Evolutionary conservation across 2,329 filamentous ascomycete species (phyloP), one percentile per base, ranked within the genome.

Genomic region (Neurospora crassa): DNA sequence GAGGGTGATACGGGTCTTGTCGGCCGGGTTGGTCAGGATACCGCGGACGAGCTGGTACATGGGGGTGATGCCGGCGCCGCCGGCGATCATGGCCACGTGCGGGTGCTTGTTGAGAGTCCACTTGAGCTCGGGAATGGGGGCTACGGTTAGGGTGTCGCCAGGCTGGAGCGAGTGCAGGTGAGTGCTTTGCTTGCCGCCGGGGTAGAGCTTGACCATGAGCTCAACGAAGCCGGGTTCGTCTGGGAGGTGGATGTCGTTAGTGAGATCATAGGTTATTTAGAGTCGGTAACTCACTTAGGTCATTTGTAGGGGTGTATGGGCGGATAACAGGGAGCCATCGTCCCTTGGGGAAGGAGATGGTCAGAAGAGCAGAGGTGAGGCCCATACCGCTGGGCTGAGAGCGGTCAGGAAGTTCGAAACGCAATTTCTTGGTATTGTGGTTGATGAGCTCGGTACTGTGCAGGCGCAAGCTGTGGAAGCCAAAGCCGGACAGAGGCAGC

Each of bases 61-160:
- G 0, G 91, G 91, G 0, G 90, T 92, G 74, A 93, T 91, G 20
- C 91, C 91, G 0, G 89, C 90, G 14, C 91, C 91, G 67, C 91
- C 91, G 0, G 91, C 91, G 63, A 93, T 86, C 47, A 92, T 83
- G 2, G 87, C 86, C n/a, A 93, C 79, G 73, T 87, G 83, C 3
- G 76, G 77, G 76, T 79, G 82, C 77, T 81, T 80, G 73, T 84
- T 86, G 40, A 86, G 81, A 29, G 81, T 84, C 85, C 87, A 91
- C 42, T 79, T 76, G 77, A 86, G 86, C 37, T 84, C 86, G 20
- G 82, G 83, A 4, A 92, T 79, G 4, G 86, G 82, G 6, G 86
- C 82, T 75, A 92, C 88, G 59, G 84, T 84, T 14, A 92, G 81
- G 2, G 80, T 83, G 73, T 91, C 85, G 40, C 90, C 91, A 0